Percentiles rank a stretch among this genome's conserved stretches.
Evolutionary conservation across 2,329 filamentous ascomycete species (phyloP).

Genomic region (Diaporthe nobilis): DNA sequence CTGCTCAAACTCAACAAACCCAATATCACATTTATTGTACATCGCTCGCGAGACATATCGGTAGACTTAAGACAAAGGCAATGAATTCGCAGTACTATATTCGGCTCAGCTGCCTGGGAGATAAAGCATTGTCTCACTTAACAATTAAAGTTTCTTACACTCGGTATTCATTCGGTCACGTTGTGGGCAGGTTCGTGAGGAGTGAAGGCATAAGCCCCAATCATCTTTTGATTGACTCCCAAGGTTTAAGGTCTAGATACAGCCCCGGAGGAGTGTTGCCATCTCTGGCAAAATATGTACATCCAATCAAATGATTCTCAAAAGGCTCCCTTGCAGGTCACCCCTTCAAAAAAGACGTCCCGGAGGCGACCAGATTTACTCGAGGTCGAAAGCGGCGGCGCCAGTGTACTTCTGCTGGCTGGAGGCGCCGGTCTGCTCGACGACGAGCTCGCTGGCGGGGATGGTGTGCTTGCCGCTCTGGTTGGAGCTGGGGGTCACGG

Average conservation of each 20-base stretch:
- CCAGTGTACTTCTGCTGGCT: conserved; percentile 50
- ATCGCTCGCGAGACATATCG: too few relatives aligned
- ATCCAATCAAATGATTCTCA: conserved; percentile 8
- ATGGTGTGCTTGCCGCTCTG: conserved; percentile 48
- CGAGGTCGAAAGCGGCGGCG: conserved; percentile 44
- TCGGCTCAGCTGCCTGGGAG: neutral
- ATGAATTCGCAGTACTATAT: neutral
- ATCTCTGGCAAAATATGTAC: conserved; percentile 15
- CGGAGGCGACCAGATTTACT: neutral
- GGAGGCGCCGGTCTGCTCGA: conserved; percentile 33
- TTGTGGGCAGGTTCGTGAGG: neutral
- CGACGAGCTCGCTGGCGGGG: conserved; percentile 45
- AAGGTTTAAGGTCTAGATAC: neutral
- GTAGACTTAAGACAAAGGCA: too few relatives aligned
- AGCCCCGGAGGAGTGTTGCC: conserved; percentile 8
- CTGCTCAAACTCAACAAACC: too few relatives aligned
- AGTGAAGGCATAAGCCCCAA: conserved; percentile 9
- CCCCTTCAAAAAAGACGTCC: neutral
- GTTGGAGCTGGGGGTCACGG: conserved; percentile 46
- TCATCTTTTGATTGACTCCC: conserved; percentile 8
- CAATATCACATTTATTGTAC: too few relatives aligned
- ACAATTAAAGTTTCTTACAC: rapidly evolving
- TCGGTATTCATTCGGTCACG: neutral
- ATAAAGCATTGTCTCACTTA: neutral
- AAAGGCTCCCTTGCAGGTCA: neutral